A percentile compares a stretch with the other conserved stretches of the same genome.
Conservation (phyloP, 2,329 filamentous ascomycete genomes). For the Ophiostoma ulmi region DNA sequence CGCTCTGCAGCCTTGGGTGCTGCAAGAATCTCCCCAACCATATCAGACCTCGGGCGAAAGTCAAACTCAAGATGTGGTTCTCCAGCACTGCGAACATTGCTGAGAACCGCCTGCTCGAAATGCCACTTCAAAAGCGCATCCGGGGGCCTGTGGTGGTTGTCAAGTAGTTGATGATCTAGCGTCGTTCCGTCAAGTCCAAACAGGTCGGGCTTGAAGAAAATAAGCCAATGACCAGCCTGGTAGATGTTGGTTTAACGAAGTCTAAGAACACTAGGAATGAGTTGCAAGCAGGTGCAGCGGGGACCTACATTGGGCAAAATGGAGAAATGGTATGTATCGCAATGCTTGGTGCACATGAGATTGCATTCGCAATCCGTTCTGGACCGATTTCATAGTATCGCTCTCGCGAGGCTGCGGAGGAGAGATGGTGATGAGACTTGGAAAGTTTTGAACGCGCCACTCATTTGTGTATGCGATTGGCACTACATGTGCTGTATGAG, state of each 20-base stretch:
- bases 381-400: neutral
- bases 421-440: neutral
- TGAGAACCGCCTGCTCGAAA: neutral
- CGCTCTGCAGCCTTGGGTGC: neutral
- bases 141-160: neutral
- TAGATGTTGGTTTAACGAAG: too few relatives aligned
- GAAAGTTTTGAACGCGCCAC: neutral
- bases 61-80: neutral
- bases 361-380: neutral
- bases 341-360: neutral
- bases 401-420: neutral
- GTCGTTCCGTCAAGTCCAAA: neutral
- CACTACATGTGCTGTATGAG: neutral
- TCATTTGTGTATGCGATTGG: neutral
- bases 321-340: neutral
- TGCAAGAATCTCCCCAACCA: neutral
- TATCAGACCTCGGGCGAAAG: neutral
- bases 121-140: neutral
- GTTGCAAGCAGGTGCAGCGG: too few relatives aligned
- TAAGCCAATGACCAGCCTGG: too few relatives aligned
- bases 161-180: neutral
- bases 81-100: neutral
- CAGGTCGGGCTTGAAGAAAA: too few relatives aligned
- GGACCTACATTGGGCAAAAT: neutral
- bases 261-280: too few relatives aligned